These are phyloP conservation scores for Phialophora verrucosa DNA, from an alignment of 2,329 filamentous ascomycete genomes.

Conservation along the genomic window DNA sequence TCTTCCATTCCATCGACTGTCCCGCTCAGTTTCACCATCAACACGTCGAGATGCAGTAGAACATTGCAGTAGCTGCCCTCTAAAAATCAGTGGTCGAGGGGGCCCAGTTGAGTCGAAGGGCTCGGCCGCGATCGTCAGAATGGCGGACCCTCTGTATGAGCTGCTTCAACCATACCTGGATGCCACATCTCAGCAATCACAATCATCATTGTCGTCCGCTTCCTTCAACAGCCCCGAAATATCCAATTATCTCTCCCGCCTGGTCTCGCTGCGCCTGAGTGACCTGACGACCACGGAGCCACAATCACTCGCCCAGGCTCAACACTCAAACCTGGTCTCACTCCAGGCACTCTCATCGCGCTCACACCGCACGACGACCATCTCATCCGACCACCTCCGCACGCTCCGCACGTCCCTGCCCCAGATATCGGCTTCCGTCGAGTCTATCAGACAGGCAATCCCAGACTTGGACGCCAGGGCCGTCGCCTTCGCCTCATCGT, in stretches of 20 bases:
- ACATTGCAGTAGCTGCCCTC: not conserved
- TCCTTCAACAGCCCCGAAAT: conserved; percentile 38
- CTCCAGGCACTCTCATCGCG: conserved; percentile 88
- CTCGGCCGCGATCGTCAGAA: conserved; percentile 41
- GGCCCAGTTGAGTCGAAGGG: not conserved
- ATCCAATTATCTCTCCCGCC: conserved; percentile 73
- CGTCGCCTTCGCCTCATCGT: conserved; percentile 79
- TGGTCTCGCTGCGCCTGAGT: conserved; percentile 77
- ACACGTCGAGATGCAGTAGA: not conserved
- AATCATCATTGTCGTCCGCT: conserved; percentile 37
- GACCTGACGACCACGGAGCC: conserved; percentile 77
- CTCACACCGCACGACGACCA: conserved; percentile 82
- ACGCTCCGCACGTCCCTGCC: conserved; percentile 76
- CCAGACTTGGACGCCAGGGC: conserved; percentile 80
- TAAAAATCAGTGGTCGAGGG: not conserved
- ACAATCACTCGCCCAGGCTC: conserved; percentile 76
- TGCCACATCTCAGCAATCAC: conserved; percentile 47
- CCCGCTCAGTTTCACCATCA: not conserved
- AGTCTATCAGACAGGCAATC: conserved; percentile 71
- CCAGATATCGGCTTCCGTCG: conserved; percentile 67
- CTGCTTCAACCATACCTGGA: conserved; percentile 68
- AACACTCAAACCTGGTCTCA: conserved; percentile 79
- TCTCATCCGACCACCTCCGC: conserved; percentile 78
- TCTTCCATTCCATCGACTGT: not conserved
- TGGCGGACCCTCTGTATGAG: conserved; percentile 77